A percentile compares a stretch with the other conserved stretches of the same genome.
phyloP scores from a whole-genome alignment of 2,329 filamentous ascomycete genomes.

The Hymenoscyphus linearis region DNA sequence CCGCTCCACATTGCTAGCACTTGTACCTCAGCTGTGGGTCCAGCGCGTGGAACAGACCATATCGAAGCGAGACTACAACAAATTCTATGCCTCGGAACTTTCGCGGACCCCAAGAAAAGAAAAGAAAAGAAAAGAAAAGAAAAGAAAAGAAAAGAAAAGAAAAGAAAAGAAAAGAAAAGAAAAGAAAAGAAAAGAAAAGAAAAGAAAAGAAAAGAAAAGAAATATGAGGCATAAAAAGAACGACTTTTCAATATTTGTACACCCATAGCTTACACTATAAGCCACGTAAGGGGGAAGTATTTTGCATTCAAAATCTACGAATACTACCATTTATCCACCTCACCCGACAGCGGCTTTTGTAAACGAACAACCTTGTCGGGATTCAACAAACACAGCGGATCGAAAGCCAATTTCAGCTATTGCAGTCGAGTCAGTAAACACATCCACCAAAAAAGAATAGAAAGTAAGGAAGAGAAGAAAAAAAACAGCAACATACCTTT shows the following conservation, averaged over 20 bases:
- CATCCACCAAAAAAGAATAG: slow-evolving; percentile 6
- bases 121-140: too few species aligned
- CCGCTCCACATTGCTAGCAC: too few species aligned
- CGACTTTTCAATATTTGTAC: background rate
- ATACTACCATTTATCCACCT: slow-evolving; percentile 42
- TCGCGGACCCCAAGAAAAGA: too few species aligned
- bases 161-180: too few species aligned
- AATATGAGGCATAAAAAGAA: too few species aligned
- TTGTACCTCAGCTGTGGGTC: too few species aligned
- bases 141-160: too few species aligned
- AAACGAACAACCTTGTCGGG: slow-evolving; percentile 64
- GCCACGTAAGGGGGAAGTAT: background rate
- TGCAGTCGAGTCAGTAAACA: background rate
- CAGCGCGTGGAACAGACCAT: too few species aligned
- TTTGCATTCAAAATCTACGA: background rate
- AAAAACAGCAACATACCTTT: slow-evolving; percentile 60
- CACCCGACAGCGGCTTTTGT: slow-evolving; percentile 46
- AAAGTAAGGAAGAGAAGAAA: background rate
- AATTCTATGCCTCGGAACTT: too few species aligned
- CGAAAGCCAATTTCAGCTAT: slow-evolving; percentile 74
- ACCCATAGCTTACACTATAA: background rate
- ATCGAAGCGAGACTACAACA: too few species aligned
- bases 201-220: too few species aligned
- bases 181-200: too few species aligned
- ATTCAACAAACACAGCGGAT: slow-evolving; percentile 64